Base-by-base conservation (phyloP, 2,329 filamentous ascomycete species). In the Neonectria hederae region DNA sequence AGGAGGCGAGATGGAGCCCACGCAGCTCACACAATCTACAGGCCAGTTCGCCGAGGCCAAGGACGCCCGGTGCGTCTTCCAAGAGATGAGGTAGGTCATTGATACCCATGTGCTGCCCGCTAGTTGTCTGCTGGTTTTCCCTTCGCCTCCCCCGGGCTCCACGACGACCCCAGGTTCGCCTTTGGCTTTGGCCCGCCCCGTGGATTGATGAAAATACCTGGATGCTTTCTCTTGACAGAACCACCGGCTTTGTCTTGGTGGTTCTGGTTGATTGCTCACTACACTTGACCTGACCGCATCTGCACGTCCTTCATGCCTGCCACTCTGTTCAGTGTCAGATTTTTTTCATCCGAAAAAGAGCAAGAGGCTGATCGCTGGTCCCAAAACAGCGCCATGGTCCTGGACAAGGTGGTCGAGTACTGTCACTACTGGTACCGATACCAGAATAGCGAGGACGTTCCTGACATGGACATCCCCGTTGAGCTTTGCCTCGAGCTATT, bases 371-470 rank as follows among this genome's bases (percentile, higher is more conserved):
- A 72, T 69, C 65, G 65, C 54, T 72, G 59, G 48, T 66, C 53
- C 65, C 57, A 60, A 59, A 48, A 69, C 76, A 94, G 91, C 78
- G 90, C 88, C 68, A 82, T 90, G 57, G 87, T 94, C 6, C 87
- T 95, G 3, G 92, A 94, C 77, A 93, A 93, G 76, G 89, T 94
- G 32, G 91, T 90, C 77, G 91, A 94, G 79, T 95, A 94, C 79
- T 90, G 94, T 66, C 92, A 93, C 76, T 94, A 94, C 82, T 92
- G 91, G 82, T 90, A 93, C 79, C 90, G 89, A 73, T 86, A 92
- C 78, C 85, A 86, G 55, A 86, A 93, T 69, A 83, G 83, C 69
- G 89, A 90, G 70, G 89, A 93, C 72, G 91, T 94, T 21, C 89
- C 90, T 5, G 92, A 95, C 74, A 91, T 94, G 89, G 91, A 94